These are phyloP conservation scores for Rhexocercosporidium sp. DNA, from an alignment of 2,329 filamentous ascomycete genomes.

Conservation along the genomic window DNA sequence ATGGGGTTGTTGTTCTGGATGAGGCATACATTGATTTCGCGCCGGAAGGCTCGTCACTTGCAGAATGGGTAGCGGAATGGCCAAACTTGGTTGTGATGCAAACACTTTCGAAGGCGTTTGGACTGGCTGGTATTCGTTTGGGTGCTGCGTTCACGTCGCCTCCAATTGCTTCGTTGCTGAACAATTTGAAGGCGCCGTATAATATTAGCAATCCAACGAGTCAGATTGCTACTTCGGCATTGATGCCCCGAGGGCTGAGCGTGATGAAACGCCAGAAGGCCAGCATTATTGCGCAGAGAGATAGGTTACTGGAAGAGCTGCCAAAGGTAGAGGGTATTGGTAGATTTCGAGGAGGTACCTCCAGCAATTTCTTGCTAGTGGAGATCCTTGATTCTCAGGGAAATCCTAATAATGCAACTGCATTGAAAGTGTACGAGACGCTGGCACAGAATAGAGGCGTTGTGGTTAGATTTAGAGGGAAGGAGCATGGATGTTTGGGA, in stretches of 20 bases:
- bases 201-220: slow-evolving; percentile 91
- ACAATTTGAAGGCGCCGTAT: slow-evolving; percentile 94
- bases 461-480: slow-evolving; percentile 91
- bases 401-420: slow-evolving; percentile 77
- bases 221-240: slow-evolving; percentile 75
- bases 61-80: slow-evolving; percentile 90
- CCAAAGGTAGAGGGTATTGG: slow-evolving; percentile 80
- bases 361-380: slow-evolving; percentile 88
- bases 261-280: slow-evolving; percentile 74
- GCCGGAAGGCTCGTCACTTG: slow-evolving; percentile 76
- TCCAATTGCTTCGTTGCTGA: slow-evolving; percentile 79
- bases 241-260: slow-evolving; percentile 69
- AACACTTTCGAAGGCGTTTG: slow-evolving; percentile 97
- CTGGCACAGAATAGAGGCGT: slow-evolving; percentile 88
- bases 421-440: slow-evolving; percentile 79
- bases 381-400: slow-evolving; percentile 80
- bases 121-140: slow-evolving; percentile 89
- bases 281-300: slow-evolving; percentile 76
- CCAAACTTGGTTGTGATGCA: slow-evolving; percentile 98
- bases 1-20: slow-evolving; percentile 90
- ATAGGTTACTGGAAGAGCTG: slow-evolving; percentile 75
- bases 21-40: slow-evolving; percentile 98
- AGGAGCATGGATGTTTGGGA: slow-evolving; percentile 86
- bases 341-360: slow-evolving; percentile 76
- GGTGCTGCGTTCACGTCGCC: slow-evolving; percentile 82